Base-by-base conservation (phyloP, 805 yeast species). In the Ogataea methanolica region DNA sequence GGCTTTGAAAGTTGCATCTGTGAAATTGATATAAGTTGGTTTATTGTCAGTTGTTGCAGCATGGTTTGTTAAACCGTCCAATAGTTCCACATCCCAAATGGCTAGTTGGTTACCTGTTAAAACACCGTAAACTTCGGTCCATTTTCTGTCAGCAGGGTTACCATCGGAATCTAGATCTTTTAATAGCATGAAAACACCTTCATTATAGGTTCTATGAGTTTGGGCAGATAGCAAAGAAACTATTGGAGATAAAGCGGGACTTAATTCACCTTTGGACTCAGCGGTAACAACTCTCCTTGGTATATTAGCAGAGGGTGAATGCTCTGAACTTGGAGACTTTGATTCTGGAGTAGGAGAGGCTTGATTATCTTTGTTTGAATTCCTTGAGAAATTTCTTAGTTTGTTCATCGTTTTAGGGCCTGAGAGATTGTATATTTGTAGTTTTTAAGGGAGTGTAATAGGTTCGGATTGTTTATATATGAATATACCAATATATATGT, bases 81-180 rank as follows among this genome's bases (percentile, higher is more conserved):
- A 62, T 48, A 75, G 75, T 37, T 80, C 81, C 3, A 89, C 88
- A 62, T 90, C 90, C 97, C 98, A 94, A 52, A 88, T 79, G 0
- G 97, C 95, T 51, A 94, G 71, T 59, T 92, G 96, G 49, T 88
- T 88, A 19, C 99, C 99, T 4, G 88, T 81, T 38, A 94, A 71
- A 15, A 88, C 88, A 39, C 96, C 98, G 64, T 87, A 94, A 22
- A 91, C 96, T 68, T 94, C 97, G 46, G 77, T 75, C 99, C 99
- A 94, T 58, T 77, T 76, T 41, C 97, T 74, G 43, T 84, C 87
- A 0, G 85, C 82, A 0, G 96, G 91, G 47, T 83, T 78, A 8
- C 99, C 99, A 55, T 92, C 96, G 23, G 87, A 79, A 59, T 83
- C 82, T 56, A 87, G 69, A 56, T 86, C 92, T 56, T 83, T 81